These are phyloP conservation scores for Gossypium raimondii DNA, from an alignment of 345 rosid genomes.

Conservation along the genomic window DNA sequence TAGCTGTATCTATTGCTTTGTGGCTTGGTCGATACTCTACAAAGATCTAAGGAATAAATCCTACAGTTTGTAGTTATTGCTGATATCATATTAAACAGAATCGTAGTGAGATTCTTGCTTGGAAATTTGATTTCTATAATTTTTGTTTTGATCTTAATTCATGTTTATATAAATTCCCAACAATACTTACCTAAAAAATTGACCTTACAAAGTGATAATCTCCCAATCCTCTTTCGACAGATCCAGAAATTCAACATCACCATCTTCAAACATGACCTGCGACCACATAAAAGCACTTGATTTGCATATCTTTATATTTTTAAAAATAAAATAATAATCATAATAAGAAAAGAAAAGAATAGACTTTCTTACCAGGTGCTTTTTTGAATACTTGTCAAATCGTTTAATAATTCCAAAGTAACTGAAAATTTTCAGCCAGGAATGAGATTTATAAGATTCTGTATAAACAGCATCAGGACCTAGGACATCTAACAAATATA, in stretches of 20 bases:
- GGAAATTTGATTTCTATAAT: not conserved
- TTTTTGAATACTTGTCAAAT: slow-evolving; percentile 55
- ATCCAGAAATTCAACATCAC: slow-evolving; percentile 49
- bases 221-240: slow-evolving; percentile 74
- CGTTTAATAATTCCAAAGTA: slow-evolving; percentile 59
- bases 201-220: slow-evolving; percentile 34
- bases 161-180: not conserved
- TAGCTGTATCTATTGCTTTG: not conserved
- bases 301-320: not conserved
- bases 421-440: slow-evolving; percentile 34
- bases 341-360: not conserved
- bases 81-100: not conserved
- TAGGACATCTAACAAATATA: not conserved
- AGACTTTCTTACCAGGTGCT: slow-evolving; percentile 52
- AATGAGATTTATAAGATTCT: not conserved
- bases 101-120: not conserved
- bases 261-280: slow-evolving; percentile 83
- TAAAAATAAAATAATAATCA: not conserved
- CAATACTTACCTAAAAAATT: not conserved
- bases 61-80: not conserved
- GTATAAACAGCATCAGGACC: not conserved
- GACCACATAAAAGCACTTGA: slow-evolving; percentile 5
- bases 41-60: not conserved
- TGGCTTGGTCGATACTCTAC: not conserved
- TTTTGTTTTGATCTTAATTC: not conserved